A percentile compares a stretch with the other conserved stretches of the same genome.
Evolutionary conservation across 306 rosid genomes (phyloP).

Genomic region (Malus fusca): DNA sequence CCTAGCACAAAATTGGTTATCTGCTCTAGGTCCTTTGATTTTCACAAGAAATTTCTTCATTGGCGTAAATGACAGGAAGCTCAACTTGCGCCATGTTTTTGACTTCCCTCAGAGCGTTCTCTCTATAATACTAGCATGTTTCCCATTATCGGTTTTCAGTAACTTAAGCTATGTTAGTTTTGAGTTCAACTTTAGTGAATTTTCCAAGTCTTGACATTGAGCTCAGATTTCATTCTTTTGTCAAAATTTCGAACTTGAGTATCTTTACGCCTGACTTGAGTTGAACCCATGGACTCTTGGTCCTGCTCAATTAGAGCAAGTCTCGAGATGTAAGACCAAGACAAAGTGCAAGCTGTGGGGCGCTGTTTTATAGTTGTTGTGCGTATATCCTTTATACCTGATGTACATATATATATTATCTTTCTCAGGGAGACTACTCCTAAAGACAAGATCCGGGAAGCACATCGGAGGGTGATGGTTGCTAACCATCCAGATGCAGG

Average conservation of each 20-base stretch:
- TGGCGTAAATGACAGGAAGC: not conserved
- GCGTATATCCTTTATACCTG: not conserved
- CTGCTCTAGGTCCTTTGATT: not conserved
- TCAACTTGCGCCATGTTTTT: not conserved
- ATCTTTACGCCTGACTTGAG: not conserved
- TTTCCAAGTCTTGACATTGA: not conserved
- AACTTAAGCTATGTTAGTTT: not conserved
- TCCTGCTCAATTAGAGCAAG: not conserved
- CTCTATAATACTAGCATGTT: no score
- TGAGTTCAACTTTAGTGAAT: no score
- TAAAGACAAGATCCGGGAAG: conserved; percentile 67
- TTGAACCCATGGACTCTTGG: not conserved
- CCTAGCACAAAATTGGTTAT: not conserved
- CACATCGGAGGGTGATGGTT: conserved; percentile 89
- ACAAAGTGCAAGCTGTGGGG: not conserved
- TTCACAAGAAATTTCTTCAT: not conserved
- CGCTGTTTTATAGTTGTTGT: not conserved
- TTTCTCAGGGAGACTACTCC: conserved; percentile 49
- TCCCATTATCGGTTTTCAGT: not conserved
- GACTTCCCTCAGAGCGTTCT: no score
- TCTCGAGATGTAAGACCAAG: not conserved
- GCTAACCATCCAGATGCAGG: conserved; percentile 97
- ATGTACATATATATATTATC: not conserved
- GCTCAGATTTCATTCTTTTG: not conserved
- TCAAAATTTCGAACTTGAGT: not conserved